Percentiles rank a stretch among this genome's conserved stretches.
These are phyloP conservation scores for Penicillium rolfsii DNA, from an alignment of 2,329 filamentous ascomycete genomes.

Conservation along the genomic window DNA sequence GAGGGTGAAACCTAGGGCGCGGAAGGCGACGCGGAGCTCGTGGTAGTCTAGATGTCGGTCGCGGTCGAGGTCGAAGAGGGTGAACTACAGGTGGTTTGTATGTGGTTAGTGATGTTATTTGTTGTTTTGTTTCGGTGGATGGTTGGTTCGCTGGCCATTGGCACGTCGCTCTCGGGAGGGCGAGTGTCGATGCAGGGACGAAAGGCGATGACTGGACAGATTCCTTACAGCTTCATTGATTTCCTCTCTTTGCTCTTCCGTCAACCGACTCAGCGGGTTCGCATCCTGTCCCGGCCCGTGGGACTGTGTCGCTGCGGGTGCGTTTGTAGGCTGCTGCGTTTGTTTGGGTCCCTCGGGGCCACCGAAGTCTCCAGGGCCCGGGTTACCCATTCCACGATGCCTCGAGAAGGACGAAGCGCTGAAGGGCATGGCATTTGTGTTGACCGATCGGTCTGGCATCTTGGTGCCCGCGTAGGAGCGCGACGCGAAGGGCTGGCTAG, in stretches of 20 bases:
- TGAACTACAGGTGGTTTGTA: conserved; percentile 64
- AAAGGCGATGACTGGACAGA: conserved; percentile 23
- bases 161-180: background rate
- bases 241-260: conserved; percentile 88
- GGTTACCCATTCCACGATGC: conserved; percentile 38
- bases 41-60: conserved; percentile 95
- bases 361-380: conserved; percentile 33
- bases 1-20: conserved; percentile 91
- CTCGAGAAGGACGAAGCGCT: conserved; percentile 50
- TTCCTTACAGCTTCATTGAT: conserved; percentile 83
- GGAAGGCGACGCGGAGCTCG: conserved; percentile 94
- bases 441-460: conserved; percentile 54
- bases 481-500: conserved; percentile 58
- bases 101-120: conserved; percentile 10
- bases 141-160: background rate
- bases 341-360: conserved; percentile 33
- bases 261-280: conserved; percentile 62
- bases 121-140: background rate
- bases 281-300: conserved; percentile 51
- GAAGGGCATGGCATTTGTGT: conserved; percentile 49
- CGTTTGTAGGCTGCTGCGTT: conserved; percentile 36
- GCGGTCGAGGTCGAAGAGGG: conserved; percentile 95
- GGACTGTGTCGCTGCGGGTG: conserved; percentile 45
- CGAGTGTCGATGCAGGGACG: background rate
- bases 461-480: conserved; percentile 58